phyloP scores from a whole-genome alignment of 805 yeast species.

The Danielozyma ontarioensis region DNA sequence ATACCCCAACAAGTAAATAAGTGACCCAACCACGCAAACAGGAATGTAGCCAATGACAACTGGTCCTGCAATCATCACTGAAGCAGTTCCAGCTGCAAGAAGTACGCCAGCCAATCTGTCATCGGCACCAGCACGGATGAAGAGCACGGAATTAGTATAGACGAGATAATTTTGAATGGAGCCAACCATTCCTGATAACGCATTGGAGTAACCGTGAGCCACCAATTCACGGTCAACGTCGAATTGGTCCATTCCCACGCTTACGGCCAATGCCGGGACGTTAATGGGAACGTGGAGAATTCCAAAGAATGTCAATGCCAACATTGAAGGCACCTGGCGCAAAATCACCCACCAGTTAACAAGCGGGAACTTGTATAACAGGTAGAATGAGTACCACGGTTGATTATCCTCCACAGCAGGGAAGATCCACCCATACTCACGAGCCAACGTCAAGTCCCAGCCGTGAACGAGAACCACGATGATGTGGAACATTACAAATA shows the following conservation, averaged over 20 bases:
- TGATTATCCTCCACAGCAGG: conserved; percentile 54
- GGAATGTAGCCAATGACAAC: conserved; percentile 92
- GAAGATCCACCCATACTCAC: conserved; percentile 84
- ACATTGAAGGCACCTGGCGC: conserved; percentile 82
- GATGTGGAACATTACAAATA: conserved; percentile 66
- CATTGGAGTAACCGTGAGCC: conserved; percentile 92
- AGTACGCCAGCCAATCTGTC: conserved; percentile 84
- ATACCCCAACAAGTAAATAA: conserved; percentile 86
- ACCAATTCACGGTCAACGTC: conserved; percentile 91
- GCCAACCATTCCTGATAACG: conserved; percentile 76
- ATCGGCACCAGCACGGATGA: conserved; percentile 93
- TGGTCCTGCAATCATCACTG: conserved; percentile 85
- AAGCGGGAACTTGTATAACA: conserved; percentile 57
- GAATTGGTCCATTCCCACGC: conserved; percentile 76
- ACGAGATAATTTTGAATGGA: conserved; percentile 93
- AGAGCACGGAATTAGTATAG: conserved; percentile 87
- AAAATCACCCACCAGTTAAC: conserved; percentile 74
- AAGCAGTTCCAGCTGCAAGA: conserved; percentile 75
- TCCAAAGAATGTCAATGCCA: conserved; percentile 94
- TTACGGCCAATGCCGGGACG: conserved; percentile 94
- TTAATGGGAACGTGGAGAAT: conserved; percentile 95
- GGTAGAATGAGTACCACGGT: conserved; percentile 90
- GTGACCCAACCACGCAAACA: conserved; percentile 90
- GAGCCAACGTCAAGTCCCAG: conserved; percentile 55
- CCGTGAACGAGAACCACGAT: conserved; percentile 60